Base-by-base conservation (phyloP, 176 grass and related monocot genomes). In the Paspalum notatum region DNA sequence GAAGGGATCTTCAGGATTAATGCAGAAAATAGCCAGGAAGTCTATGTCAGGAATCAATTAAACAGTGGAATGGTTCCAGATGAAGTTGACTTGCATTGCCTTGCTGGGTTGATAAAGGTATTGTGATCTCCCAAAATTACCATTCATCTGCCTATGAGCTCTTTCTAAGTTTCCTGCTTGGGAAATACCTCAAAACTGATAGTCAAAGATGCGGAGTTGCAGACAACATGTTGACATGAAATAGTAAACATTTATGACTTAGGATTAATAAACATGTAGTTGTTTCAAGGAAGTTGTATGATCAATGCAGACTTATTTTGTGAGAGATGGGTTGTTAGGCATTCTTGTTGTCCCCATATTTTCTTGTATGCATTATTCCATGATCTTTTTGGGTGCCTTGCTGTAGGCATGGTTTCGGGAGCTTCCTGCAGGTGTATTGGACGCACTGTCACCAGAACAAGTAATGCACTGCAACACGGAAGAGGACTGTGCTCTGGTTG, bases 1-100 rank as follows among this genome's bases (percentile, higher is more conserved):
- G 95, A 98, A 92, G 95, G 95, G 15, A 92, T 98, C 49, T 98
- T 98, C 83, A 94, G 95, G 82, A 94, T 98, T 80, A 98, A 94
- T 45, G 88, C 92, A 9, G 91, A 97, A 45, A 97, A 97, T 80
- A 84, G 95, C 57, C 83, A 94, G 67, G 91, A 97, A 84, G 61
- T 85, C 8, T 79, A 69, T 70, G 90, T 97, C 39, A 97, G 95
- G 67, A 60, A 88, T 63, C 90, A 87, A 66, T 84, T 97, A 44
- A 97, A 94, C 83, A 87, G 83, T 71, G 95, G 95, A 42, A 61
- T 91, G 25, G 95, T 98, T 70, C 92, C 95, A 12, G 66, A 89
- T 66, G 85, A 80, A 72, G 88, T 94, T 83, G 95, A 98, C 68
- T 79, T 91, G 25, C 92, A 98, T 66, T 94, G 95, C 84, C 82